These are phyloP conservation scores for Fallopia convolvulus DNA, from an alignment of 148 eudicot genomes.

Conservation along the genomic window DNA sequence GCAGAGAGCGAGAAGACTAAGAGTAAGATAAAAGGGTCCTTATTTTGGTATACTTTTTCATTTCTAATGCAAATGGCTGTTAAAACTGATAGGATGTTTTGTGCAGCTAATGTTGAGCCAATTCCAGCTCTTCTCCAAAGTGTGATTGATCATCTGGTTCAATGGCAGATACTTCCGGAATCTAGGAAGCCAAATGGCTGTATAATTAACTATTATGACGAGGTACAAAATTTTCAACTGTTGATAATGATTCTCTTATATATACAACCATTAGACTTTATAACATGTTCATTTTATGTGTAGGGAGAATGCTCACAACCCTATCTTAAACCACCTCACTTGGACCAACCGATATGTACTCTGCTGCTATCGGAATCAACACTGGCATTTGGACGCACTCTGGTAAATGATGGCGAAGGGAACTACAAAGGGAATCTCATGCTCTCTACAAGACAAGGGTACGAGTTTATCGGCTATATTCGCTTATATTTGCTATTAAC, in stretches of 20 bases:
- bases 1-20: conserved; percentile 30
- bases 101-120: conserved; percentile 70
- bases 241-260: neutral
- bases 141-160: conserved; percentile 70
- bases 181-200: conserved; percentile 81
- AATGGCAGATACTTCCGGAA: conserved; percentile 80
- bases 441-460: conserved; percentile 83
- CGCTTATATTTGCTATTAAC: neutral
- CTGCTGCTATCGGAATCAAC: conserved; percentile 73
- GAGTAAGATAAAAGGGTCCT: conserved; percentile 34
- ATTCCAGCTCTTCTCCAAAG: conserved; percentile 79
- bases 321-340: conserved; percentile 88
- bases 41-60: neutral
- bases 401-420: conserved; percentile 66
- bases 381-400: conserved; percentile 84
- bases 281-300: neutral
- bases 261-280: neutral
- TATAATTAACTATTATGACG: conserved; percentile 85
- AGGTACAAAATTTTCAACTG: conserved; percentile 31
- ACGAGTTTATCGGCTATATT: conserved; percentile 17
- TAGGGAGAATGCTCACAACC: conserved; percentile 94
- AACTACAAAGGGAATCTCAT: conserved; percentile 80
- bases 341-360: conserved; percentile 88
- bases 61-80: conserved; percentile 2
- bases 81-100: conserved; percentile 5